These are phyloP conservation scores for Aureobasidium sp. DNA, from an alignment of 2,329 filamentous ascomycete species.

Conservation along the genomic window DNA sequence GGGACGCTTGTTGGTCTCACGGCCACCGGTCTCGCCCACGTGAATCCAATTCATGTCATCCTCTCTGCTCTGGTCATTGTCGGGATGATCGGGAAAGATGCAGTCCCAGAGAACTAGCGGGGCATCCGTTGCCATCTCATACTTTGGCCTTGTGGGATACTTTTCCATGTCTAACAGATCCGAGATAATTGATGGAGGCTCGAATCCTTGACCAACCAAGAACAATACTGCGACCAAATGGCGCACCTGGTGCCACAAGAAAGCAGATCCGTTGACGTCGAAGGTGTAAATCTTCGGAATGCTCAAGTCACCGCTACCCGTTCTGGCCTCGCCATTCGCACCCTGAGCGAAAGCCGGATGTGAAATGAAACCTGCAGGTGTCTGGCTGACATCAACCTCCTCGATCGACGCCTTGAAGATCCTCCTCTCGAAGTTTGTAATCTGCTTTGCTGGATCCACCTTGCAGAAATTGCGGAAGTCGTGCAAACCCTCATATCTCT, in stretches of 20 bases:
- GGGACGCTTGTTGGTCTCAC: slow-evolving; percentile 25
- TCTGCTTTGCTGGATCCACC: slow-evolving; percentile 81
- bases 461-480: slow-evolving; percentile 98
- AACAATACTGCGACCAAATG: slow-evolving; percentile 94
- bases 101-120: slow-evolving; percentile 96
- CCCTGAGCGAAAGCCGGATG: slow-evolving; percentile 39
- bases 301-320: slow-evolving; percentile 1
- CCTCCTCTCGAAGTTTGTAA: slow-evolving; percentile 69
- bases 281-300: slow-evolving; percentile 75
- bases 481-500: slow-evolving; percentile 71
- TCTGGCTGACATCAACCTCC: slow-evolving; percentile 43
- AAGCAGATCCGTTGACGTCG: slow-evolving; percentile 80
- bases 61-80: slow-evolving; percentile 32
- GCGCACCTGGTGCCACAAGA: slow-evolving; percentile 96
- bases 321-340: neutral
- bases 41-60: slow-evolving; percentile 73
- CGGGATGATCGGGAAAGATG: slow-evolving; percentile 52
- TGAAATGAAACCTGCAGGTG: slow-evolving; percentile 51
- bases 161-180: slow-evolving; percentile 65
- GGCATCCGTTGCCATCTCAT: slow-evolving; percentile 83
- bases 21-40: slow-evolving; percentile 56
- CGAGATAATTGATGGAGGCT: slow-evolving; percentile 64
- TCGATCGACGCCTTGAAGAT: slow-evolving; percentile 78
- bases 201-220: slow-evolving; percentile 80
- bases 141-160: slow-evolving; percentile 71